Percentiles rank a stretch among this genome's conserved stretches.
These are phyloP conservation scores for Cutaneotrichosporon sp. DNA, from an alignment of 1,284 basidiomycete genomes.

Conservation along the genomic window DNA sequence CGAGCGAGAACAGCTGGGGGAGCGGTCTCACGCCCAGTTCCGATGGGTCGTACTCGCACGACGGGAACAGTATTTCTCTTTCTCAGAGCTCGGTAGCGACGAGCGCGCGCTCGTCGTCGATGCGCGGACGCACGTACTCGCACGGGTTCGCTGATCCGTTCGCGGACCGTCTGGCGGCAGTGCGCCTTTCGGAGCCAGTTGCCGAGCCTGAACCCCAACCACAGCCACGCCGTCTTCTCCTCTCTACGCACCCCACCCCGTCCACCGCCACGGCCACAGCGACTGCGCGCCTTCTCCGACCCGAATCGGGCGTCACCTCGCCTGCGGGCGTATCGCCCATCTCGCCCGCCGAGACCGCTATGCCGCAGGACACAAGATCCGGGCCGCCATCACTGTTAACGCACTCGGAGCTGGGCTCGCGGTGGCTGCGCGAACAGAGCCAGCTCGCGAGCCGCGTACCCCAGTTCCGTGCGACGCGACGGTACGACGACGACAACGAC, in stretches of 20 bases:
- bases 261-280: too few relatives aligned
- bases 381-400: conserved; percentile 32
- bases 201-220: neutral
- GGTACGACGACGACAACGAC: conserved; percentile 37
- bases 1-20: conserved; percentile 7
- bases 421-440: conserved; percentile 78
- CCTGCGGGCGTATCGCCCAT: neutral
- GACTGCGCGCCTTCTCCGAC: neutral
- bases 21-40: neutral
- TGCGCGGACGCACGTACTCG: neutral
- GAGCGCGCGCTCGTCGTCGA: neutral
- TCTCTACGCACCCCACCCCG: neutral
- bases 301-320: neutral
- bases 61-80: too few relatives aligned
- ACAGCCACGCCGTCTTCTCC: neutral
- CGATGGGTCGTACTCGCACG: neutral
- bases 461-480: conserved; percentile 11
- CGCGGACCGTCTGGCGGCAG: neutral
- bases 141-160: neutral
- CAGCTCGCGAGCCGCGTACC: conserved; percentile 42
- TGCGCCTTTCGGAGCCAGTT: neutral
- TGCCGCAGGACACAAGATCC: neutral
- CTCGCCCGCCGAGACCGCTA: neutral
- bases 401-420: conserved; percentile 58
- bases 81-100: neutral